phyloP scores from a whole-genome alignment of 345 rosid species.

The Erodium maritimum region DNA sequence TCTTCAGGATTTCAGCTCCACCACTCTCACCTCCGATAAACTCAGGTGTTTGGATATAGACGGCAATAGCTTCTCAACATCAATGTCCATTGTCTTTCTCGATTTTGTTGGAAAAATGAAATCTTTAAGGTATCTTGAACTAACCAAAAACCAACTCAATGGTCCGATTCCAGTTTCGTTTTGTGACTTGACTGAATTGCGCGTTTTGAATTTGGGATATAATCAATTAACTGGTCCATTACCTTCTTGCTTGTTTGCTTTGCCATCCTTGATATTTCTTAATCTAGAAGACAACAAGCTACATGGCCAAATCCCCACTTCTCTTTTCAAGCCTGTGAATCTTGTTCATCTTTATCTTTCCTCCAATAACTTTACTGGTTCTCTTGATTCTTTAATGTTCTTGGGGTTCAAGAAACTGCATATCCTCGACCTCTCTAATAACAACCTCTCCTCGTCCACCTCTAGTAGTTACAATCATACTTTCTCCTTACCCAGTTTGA shows the following conservation, averaged over 20 bases:
- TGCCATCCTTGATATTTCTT: background rate
- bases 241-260: background rate
- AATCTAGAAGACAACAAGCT: background rate
- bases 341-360: background rate
- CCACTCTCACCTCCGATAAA: background rate
- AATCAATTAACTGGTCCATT: background rate
- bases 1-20: background rate
- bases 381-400: background rate
- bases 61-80: background rate
- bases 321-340: constrained; percentile 3
- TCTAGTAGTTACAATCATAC: background rate
- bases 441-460: background rate
- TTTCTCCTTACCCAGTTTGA: background rate
- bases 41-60: background rate
- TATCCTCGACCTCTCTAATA: background rate
- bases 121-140: background rate
- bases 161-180: background rate
- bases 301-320: constrained; percentile 8
- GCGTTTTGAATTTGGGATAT: background rate
- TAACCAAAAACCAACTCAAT: background rate
- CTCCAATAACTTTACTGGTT: background rate
- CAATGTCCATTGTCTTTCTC: background rate
- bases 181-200: background rate
- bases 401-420: background rate
- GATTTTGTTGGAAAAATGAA: background rate